These are phyloP conservation scores for Linnemannia zychae DNA, from an alignment of 192 early-diverging fungal genomes.

Conservation along the genomic window DNA sequence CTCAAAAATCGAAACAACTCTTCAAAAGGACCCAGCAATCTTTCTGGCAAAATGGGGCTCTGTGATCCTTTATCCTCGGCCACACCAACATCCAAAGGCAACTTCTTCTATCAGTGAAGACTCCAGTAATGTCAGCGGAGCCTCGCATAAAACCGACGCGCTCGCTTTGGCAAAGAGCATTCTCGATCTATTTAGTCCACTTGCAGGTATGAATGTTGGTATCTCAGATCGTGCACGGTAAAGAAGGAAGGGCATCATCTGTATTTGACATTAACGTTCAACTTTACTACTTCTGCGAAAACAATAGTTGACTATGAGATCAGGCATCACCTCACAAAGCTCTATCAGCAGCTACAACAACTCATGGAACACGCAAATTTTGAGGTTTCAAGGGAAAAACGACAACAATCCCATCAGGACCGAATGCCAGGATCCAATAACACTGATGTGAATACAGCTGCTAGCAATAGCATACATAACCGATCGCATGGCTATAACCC, in stretches of 20 bases:
- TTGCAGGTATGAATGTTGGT: constrained; percentile 15
- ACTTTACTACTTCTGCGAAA: neutral
- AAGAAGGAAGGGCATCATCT: too few species aligned
- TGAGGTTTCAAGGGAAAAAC: neutral
- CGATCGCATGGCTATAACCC: constrained; percentile 1
- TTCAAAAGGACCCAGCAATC: constrained; percentile 29
- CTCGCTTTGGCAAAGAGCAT: constrained; percentile 15
- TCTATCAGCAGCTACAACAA: constrained; percentile 40
- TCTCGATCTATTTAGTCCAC: constrained; percentile 41
- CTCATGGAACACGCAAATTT: constrained; percentile 27
- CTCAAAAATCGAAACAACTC: constrained; percentile 29
- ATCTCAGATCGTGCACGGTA: neutral
- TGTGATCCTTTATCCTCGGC: constrained; percentile 50
- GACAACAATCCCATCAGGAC: neutral
- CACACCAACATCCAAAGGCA: neutral
- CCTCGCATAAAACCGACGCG: neutral
- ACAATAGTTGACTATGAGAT: constrained; percentile 39
- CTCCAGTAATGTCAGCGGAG: neutral
- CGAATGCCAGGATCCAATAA: neutral
- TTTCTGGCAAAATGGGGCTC: constrained; percentile 53
- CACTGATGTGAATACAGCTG: neutral
- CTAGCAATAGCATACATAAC: neutral
- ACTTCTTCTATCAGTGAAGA: neutral
- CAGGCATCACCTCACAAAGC: constrained; percentile 32
- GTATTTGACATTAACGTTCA: neutral